These are phyloP conservation scores for Nidula niveotomentosa DNA, from an alignment of 1,284 basidiomycete species.

Conservation along the genomic window DNA sequence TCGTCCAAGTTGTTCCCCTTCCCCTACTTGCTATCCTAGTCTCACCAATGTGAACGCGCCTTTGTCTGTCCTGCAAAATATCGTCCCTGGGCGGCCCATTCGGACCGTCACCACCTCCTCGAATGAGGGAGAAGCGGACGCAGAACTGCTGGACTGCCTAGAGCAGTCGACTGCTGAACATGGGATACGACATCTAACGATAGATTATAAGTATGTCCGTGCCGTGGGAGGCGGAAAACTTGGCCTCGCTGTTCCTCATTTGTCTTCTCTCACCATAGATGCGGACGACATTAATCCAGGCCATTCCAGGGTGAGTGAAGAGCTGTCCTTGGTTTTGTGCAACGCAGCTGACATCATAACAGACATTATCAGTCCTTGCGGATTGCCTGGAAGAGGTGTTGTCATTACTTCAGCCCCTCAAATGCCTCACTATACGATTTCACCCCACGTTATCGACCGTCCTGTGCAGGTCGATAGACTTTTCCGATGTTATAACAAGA, in stretches of 20 bases:
- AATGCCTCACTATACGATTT: constrained; percentile 16
- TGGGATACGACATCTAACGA: constrained; percentile 14
- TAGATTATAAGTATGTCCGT: constrained; percentile 15
- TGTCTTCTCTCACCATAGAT: constrained; percentile 14
- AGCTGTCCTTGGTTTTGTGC: not conserved
- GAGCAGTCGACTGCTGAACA: constrained; percentile 10
- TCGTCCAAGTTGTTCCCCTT: not conserved
- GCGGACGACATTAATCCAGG: constrained; percentile 16
- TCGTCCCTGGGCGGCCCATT: constrained; percentile 17
- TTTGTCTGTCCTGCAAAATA: constrained; percentile 12
- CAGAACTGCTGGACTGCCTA: constrained; percentile 13
- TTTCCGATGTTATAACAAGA: constrained; percentile 19
- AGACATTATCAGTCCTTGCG: constrained; percentile 7
- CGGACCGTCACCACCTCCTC: constrained; percentile 11
- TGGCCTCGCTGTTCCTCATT: constrained; percentile 11
- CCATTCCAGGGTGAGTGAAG: constrained; percentile 12
- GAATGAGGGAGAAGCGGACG: constrained; percentile 1
- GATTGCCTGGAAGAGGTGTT: constrained; percentile 18
- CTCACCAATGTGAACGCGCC: constrained; percentile 15
- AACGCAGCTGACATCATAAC: not conserved
- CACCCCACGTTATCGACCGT: constrained; percentile 13
- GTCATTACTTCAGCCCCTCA: constrained; percentile 10
- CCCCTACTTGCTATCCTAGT: constrained; percentile 8
- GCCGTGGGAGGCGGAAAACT: constrained; percentile 11
- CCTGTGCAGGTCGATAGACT: constrained; percentile 18